Evolutionary conservation across 2,329 filamentous ascomycete genomes (phyloP).

Genomic region (Fusarium sp.): DNA sequence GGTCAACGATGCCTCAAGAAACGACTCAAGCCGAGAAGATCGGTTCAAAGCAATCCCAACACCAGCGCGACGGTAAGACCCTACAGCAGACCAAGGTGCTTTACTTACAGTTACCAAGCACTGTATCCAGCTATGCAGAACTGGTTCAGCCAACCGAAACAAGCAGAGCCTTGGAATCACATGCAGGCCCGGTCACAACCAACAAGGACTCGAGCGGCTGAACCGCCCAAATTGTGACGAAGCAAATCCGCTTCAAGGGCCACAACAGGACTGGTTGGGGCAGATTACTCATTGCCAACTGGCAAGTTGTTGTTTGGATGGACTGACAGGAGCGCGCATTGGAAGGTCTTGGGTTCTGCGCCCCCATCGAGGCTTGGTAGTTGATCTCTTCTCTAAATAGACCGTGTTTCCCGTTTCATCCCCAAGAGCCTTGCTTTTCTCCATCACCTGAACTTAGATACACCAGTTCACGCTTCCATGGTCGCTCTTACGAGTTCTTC

Average conservation of each 20-base stretch:
- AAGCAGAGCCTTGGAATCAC: background rate
- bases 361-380: too few species aligned
- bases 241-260: rapidly evolving
- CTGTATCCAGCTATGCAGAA: background rate
- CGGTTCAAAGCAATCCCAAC: rapidly evolving
- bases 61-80: background rate
- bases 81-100: rapidly evolving
- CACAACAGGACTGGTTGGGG: rapidly evolving
- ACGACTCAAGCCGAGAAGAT: rapidly evolving
- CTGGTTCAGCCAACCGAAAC: background rate
- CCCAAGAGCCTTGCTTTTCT: rapidly evolving
- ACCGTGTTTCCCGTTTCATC: rapidly evolving
- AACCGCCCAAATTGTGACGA: background rate
- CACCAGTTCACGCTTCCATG: rapidly evolving
- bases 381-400: background rate
- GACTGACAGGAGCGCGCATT: too few species aligned
- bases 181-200: background rate
- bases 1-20: background rate
- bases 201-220: background rate
- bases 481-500: rapidly evolving
- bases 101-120: background rate
- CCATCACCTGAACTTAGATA: rapidly evolving
- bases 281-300: rapidly evolving
- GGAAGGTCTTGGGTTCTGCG: rapidly evolving
- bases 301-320: too few species aligned